A percentile compares a stretch with the other conserved stretches of the same genome.
Conservation (phyloP, 2,329 filamentous ascomycete genomes). For the Ceratocystis cubensis region DNA sequence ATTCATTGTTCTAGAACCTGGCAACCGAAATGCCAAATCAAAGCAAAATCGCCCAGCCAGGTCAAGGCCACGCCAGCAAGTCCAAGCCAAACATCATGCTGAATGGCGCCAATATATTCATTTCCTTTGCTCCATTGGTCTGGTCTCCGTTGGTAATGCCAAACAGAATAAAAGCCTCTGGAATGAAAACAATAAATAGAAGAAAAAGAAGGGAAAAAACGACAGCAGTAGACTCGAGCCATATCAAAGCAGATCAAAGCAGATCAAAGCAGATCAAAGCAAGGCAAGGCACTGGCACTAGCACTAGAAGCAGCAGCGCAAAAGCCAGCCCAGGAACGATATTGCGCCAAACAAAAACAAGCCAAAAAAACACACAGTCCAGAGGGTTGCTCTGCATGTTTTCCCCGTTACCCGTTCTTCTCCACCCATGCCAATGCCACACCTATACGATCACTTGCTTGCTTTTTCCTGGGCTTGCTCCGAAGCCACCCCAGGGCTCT, state of each 20-base stretch:
- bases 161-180: no score
- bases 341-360: background rate
- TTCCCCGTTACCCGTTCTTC: background rate
- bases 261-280: background rate
- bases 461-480: background rate
- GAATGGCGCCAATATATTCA: background rate
- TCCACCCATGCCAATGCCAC: background rate
- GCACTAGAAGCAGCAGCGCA: background rate
- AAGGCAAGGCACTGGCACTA: background rate
- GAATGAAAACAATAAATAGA: background rate
- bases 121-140: no score
- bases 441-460: background rate
- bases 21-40: conserved; percentile 10
- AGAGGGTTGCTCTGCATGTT: background rate
- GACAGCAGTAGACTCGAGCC: background rate
- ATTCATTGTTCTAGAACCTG: background rate
- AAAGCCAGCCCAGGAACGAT: no score
- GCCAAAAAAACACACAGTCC: background rate
- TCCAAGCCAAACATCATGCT: background rate
- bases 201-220: background rate
- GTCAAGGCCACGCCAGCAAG: background rate
- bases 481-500: background rate
- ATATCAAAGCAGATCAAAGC: background rate
- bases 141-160: no score
- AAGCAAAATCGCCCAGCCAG: background rate